Conservation (phyloP, 208 protist genomes). For the Kentomonas sorsogonicus region DNA sequence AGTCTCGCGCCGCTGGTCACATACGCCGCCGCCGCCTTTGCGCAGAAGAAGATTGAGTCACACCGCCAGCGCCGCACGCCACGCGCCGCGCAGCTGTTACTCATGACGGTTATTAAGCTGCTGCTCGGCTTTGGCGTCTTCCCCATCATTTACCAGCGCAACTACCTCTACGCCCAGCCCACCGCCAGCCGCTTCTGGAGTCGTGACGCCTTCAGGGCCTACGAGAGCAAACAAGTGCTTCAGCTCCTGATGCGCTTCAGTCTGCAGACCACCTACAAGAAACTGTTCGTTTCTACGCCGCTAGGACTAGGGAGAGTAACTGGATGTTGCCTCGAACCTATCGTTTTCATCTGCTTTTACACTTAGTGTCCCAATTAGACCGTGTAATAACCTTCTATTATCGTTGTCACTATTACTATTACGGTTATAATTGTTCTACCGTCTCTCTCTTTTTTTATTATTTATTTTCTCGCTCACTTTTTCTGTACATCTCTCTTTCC, state of each 20-base stretch:
- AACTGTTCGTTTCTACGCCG: slow-evolving; percentile 15
- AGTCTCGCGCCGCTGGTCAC: slow-evolving; percentile 34
- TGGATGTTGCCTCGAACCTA: too few species aligned
- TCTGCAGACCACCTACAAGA: slow-evolving; percentile 30
- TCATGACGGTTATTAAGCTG: slow-evolving; percentile 45
- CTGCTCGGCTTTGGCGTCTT: slow-evolving; percentile 56
- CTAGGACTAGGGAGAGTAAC: too few species aligned
- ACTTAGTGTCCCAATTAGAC: too few species aligned
- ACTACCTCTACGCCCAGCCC: slow-evolving; percentile 39
- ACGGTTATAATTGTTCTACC: too few species aligned
- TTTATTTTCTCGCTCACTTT: too few species aligned
- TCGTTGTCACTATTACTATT: too few species aligned
- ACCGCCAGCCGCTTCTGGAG: slow-evolving; percentile 40
- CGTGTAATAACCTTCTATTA: too few species aligned
- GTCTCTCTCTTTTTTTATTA: too few species aligned
- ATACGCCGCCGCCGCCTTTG: slow-evolving; percentile 24
- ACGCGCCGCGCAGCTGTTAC: slow-evolving; percentile 22
- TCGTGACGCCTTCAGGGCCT: slow-evolving; percentile 35
- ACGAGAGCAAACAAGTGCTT: slow-evolving; percentile 52
- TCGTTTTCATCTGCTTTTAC: too few species aligned
- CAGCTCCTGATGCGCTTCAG: slow-evolving; percentile 45
- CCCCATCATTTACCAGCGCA: slow-evolving; percentile 56
- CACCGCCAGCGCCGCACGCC: slow-evolving; percentile 21
- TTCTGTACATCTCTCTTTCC: too few species aligned
- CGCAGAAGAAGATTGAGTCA: slow-evolving; percentile 38